Percentiles rank a stretch among this genome's conserved stretches.
Evolutionary conservation across 306 rosid genomes (phyloP).

Genomic region (Cicer bijugum): DNA sequence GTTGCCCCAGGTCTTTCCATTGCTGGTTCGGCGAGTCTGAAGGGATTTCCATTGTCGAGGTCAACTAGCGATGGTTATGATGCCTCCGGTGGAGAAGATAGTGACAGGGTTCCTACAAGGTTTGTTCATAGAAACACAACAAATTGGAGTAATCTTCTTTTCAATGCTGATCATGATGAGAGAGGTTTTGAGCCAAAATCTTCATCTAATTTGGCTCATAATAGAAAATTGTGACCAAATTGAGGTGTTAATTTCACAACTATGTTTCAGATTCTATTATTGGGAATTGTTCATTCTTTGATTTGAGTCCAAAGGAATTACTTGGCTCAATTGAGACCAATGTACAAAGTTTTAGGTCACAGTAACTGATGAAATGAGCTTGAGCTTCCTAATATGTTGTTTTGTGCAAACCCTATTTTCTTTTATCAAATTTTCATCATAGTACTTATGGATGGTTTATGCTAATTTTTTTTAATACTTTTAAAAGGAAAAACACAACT

Average conservation of each 20-base stretch:
- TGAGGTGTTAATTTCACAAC: constrained; percentile 43
- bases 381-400: constrained; percentile 44
- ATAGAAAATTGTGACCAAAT: constrained; percentile 65
- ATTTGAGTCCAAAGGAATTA: constrained; percentile 57
- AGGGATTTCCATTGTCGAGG: constrained; percentile 74
- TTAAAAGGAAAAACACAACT: constrained; percentile 28
- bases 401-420: constrained; percentile 39
- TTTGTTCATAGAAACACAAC: constrained; percentile 67
- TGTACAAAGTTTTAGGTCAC: constrained; percentile 60
- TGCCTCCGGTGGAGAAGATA: constrained; percentile 97
- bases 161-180: constrained; percentile 72
- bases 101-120: constrained; percentile 86
- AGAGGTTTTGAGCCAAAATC: constrained; percentile 59
- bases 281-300: constrained; percentile 73
- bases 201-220: constrained; percentile 59
- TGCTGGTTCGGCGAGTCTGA: constrained; percentile 49
- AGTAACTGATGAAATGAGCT: constrained; percentile 37
- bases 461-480: constrained; percentile 14
- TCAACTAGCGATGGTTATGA: constrained; percentile 98
- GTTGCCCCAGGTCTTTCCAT: constrained; percentile 61
- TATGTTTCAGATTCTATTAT: constrained; percentile 48
- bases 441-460: constrained; percentile 40
- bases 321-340: constrained; percentile 44
- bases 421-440: constrained; percentile 11
- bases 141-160: constrained; percentile 80